phyloP scores from a whole-genome alignment of 768 basidiomycete genomes.

The Phylloporus rhodoxanthus region DNA sequence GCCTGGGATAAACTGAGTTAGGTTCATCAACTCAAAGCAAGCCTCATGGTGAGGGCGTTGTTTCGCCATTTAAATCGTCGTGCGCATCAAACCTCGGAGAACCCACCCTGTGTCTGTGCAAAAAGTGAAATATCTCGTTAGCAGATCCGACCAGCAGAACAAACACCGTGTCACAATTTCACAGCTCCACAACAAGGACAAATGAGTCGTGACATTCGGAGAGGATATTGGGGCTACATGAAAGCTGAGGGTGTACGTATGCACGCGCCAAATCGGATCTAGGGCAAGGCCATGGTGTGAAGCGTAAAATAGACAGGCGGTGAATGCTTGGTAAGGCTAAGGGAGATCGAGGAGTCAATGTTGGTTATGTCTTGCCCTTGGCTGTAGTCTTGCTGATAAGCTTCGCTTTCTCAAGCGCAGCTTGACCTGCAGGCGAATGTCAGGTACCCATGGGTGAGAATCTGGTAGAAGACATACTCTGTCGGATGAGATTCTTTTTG shows the following conservation, averaged over 20 bases:
- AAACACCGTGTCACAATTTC: slow-evolving; percentile 8
- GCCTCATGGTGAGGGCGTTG: slow-evolving; percentile 27
- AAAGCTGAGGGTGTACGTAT: slow-evolving; percentile 6
- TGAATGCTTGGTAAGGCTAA: slow-evolving; percentile 1
- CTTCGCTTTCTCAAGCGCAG: slow-evolving; percentile 89
- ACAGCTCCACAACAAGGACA: slow-evolving; percentile 1
- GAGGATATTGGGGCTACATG: slow-evolving; percentile 12
- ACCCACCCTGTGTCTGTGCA: slow-evolving; percentile 16
- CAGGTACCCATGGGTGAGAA: not conserved
- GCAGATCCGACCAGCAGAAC: slow-evolving; percentile 12
- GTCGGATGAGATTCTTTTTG: slow-evolving; percentile 78
- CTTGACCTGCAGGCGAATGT: slow-evolving; percentile 48
- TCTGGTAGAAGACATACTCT: slow-evolving; percentile 44
- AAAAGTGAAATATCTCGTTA: slow-evolving; percentile 13
- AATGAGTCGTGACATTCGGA: slow-evolving; percentile 16
- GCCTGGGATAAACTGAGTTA: slow-evolving; percentile 12
- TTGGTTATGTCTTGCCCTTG: slow-evolving; percentile 58
- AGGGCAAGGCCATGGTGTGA: slow-evolving; percentile 5
- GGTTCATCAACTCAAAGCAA: slow-evolving; percentile 5
- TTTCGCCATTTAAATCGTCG: slow-evolving; percentile 7
- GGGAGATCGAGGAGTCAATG: not conserved
- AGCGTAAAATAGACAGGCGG: slow-evolving; percentile 5
- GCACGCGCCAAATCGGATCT: slow-evolving; percentile 12
- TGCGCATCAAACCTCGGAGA: slow-evolving; percentile 23
- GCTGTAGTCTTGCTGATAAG: slow-evolving; percentile 79